A percentile compares a stretch with the other conserved stretches of the same genome.
These are phyloP conservation scores for Hymenoscyphus fructigenus DNA, from an alignment of 2,329 filamentous ascomycete species.

Conservation along the genomic window DNA sequence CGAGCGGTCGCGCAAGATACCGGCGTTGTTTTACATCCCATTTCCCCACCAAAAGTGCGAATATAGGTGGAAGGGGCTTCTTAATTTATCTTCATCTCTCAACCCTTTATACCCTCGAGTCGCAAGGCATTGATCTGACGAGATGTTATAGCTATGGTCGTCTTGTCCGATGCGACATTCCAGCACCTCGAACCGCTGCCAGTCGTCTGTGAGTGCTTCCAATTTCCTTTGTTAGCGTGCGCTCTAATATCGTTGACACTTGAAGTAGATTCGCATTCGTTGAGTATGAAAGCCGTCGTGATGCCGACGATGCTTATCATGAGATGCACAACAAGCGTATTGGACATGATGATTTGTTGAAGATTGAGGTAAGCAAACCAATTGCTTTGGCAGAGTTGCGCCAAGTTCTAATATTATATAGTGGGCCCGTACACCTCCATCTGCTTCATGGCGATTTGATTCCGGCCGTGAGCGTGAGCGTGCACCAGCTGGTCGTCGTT, in stretches of 20 bases:
- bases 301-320: conserved; percentile 98
- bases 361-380: conserved; percentile 77
- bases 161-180: conserved; percentile 97
- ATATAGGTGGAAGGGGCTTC: conserved; percentile 31
- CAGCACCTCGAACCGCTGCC: conserved; percentile 87
- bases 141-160: conserved; percentile 76
- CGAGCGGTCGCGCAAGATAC: conserved; percentile 38
- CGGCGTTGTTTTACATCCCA: conserved; percentile 33
- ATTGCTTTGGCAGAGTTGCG: not conserved
- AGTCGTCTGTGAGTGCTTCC: conserved; percentile 81
- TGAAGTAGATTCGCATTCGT: conserved; percentile 86
- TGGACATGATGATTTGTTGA: conserved; percentile 85
- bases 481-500: conserved; percentile 48
- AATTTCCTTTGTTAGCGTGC: conserved; percentile 25
- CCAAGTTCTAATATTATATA: conserved; percentile 42
- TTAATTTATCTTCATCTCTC: conserved; percentile 31
- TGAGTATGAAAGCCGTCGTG: conserved; percentile 96
- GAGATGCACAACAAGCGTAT: conserved; percentile 99
- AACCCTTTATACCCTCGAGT: conserved; percentile 25
- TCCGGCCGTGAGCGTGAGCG: conserved; percentile 78
- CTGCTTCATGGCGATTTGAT: conserved; percentile 97
- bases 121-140: conserved; percentile 28
- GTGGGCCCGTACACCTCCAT: conserved; percentile 98
- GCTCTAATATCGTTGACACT: conserved; percentile 38
- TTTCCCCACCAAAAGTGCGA: conserved; percentile 26